These are phyloP conservation scores for Debaryomyces castellii DNA, from an alignment of 805 yeast genomes.

Conservation along the genomic window DNA sequence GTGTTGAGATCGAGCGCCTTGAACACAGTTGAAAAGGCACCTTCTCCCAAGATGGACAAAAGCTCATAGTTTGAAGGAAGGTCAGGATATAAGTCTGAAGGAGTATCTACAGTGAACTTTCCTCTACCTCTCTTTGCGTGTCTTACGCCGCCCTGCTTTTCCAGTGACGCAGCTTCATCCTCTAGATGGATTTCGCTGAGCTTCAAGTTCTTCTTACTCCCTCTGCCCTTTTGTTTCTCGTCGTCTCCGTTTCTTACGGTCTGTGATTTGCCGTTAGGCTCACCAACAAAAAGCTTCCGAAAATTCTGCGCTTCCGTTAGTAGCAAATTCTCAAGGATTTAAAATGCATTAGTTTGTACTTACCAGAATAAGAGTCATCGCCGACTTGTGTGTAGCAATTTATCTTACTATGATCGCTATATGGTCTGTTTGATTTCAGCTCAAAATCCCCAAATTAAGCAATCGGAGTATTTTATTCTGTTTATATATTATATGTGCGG, in stretches of 20 bases:
- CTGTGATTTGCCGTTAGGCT: not conserved
- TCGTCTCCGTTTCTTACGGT: not conserved
- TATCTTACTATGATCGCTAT: not conserved
- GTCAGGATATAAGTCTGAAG: slow-evolving; percentile 17
- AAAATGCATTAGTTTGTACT: not conserved
- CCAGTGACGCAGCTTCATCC: not conserved
- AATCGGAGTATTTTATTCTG: not conserved
- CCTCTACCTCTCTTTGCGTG: not conserved
- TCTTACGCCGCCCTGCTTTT: not conserved
- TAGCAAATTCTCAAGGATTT: not conserved
- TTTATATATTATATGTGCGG: not conserved
- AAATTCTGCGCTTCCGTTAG: slow-evolving; percentile 2
- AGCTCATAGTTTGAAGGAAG: slow-evolving; percentile 32
- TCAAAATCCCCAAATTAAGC: not conserved
- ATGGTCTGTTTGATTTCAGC: not conserved
- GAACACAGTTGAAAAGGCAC: slow-evolving; percentile 88
- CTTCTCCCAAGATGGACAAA: slow-evolving; percentile 60
- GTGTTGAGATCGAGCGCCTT: slow-evolving; percentile 55
- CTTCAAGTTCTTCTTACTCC: not conserved
- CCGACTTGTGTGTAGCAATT: not conserved
- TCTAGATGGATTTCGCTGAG: not conserved
- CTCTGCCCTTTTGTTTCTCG: not conserved
- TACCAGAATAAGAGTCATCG: not conserved
- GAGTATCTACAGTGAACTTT: slow-evolving; percentile 3
- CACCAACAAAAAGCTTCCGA: not conserved